Base-by-base conservation (phyloP, 1,284 basidiomycete species). In the Malassezia equina region DNA sequence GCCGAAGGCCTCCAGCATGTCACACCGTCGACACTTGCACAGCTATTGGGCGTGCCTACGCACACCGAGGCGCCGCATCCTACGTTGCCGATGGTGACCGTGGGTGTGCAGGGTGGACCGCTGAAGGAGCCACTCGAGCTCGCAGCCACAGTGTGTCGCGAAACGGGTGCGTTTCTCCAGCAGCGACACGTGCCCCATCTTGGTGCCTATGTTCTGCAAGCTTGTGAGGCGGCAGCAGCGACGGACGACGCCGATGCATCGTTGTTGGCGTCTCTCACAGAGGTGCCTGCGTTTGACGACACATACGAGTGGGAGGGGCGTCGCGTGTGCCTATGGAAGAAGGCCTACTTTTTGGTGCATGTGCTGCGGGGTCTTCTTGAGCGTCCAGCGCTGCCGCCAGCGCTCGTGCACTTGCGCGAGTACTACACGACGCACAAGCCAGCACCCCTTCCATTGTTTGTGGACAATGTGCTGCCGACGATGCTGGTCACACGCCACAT, bases 391-490 rank as follows among this genome's bases (percentile, higher is more conserved):
- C 23, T 42, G 1, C 46, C 55, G 4, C 25, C 24, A 2, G 24
- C 32, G 7, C 27, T 47, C 4, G 9, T 5, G 25, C 23, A 17
- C 17, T 36, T 57, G 7, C 34, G 27, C 15, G 21, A 21, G 21
- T 32, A 28, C 36, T 52, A 41, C 33, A 11, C 2, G n/a, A 17
- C 6, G 11, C 31, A 23, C 13, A 17, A 45, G n/a, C 3, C 32
- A 85, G 33, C 63, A 9, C 47, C 59, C 1, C 55, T 73, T 3
- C 89, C 89, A 8, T 79, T 88, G 48, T 90, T 89, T 69, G 79
- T 85, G 6, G 89, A 91, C 77, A 89, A 90, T 66, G 86, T 91
- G 44, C 75, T 90, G 4, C 88, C 89, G 1, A 88, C 88, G 7
- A 78, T 90, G 58, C 81, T 90, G 49, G 76, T 88, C 32, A 83